Base-by-base conservation (phyloP, 805 yeast genomes). In the Yarrowia phangngaensis region DNA sequence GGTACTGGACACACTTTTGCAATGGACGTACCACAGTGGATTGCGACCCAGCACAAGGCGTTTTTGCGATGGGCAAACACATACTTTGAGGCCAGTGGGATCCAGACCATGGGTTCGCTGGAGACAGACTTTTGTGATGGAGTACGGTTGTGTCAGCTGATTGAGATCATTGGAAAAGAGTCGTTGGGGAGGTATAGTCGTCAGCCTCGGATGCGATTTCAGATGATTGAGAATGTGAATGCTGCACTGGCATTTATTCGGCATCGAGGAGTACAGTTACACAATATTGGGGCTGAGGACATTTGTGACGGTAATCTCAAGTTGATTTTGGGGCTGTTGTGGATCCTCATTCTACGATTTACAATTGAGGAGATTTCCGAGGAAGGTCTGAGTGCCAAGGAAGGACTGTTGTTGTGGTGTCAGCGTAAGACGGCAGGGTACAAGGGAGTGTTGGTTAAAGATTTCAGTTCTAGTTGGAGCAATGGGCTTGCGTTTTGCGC, bases 241-340 rank as follows among this genome's bases (percentile, higher is more conserved):
- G 56, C 59, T 8, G 70, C 71, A 1, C 55, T 67, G 23, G 68
- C 62, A 8, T 64, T 60, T 33, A 64, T 67, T 41, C 59, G 62
- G 45, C 61, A 60, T 14, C 45, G 67, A 15, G 68, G 67, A 3
- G 60, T 67, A n/a, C 61, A 58, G 46, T 54, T 67, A 23, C 57
- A 64, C 51, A 62, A 64, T 51, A 65, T 67, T 24, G 71, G 71
- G 3, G 68, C 97, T 12, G 96, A 88, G 64, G 96, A 88, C 64
- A 85, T 89, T 48, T 82, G 86, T 54, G 97, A 88, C 60, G 97
- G 97, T 58, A 89, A 84, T 59, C 94, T 87, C 62, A 95, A 89
- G 66, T 75, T 89, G 64, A 84, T 89, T 52, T 69, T 90, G 55
- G 97, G 97, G 50, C 73, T 89, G 56, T 82, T 89, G 57, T 89